These are phyloP conservation scores for Coemansia sp. DNA, from an alignment of 192 early-diverging fungal genomes.

Conservation along the genomic window DNA sequence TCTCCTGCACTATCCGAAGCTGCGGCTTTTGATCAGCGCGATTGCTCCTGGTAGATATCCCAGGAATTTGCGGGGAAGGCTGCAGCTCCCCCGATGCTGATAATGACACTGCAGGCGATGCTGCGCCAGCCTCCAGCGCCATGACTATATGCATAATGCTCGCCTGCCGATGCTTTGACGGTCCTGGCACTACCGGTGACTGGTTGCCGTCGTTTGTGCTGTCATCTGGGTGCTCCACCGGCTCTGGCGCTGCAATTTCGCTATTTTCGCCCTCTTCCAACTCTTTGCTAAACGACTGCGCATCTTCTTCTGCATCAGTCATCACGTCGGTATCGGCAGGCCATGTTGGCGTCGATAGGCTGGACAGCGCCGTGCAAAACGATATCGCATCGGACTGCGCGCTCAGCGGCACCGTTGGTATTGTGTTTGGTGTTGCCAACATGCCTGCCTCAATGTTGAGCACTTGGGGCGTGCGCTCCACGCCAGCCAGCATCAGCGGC, in stretches of 20 bases:
- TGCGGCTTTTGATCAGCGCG: background rate
- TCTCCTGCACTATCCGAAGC: background rate
- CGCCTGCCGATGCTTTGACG: background rate
- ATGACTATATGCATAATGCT: constrained; percentile 11
- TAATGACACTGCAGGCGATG: constrained; percentile 5
- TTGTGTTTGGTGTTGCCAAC: background rate
- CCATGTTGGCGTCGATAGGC: constrained; percentile 7
- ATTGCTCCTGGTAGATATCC: background rate
- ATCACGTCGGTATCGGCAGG: background rate
- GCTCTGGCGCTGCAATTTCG: background rate
- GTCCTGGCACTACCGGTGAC: background rate
- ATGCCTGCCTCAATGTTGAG: background rate
- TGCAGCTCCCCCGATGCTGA: constrained; percentile 3
- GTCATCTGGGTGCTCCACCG: background rate
- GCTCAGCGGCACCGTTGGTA: background rate
- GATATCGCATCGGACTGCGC: constrained; percentile 39
- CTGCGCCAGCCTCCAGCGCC: constrained; percentile 4
- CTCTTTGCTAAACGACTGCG: background rate
- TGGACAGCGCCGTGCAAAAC: constrained; percentile 44
- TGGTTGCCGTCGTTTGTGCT: background rate
- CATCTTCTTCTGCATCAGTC: background rate
- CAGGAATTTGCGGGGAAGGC: constrained; percentile 3
- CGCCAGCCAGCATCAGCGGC: constrained; percentile 12
- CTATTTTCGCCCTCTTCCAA: background rate
- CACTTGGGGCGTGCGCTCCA: constrained; percentile 3